A percentile compares a stretch with the other conserved stretches of the same genome.
These are phyloP conservation scores for Leccinum pachyderme DNA, from an alignment of 1,284 basidiomycete genomes.

Conservation along the genomic window DNA sequence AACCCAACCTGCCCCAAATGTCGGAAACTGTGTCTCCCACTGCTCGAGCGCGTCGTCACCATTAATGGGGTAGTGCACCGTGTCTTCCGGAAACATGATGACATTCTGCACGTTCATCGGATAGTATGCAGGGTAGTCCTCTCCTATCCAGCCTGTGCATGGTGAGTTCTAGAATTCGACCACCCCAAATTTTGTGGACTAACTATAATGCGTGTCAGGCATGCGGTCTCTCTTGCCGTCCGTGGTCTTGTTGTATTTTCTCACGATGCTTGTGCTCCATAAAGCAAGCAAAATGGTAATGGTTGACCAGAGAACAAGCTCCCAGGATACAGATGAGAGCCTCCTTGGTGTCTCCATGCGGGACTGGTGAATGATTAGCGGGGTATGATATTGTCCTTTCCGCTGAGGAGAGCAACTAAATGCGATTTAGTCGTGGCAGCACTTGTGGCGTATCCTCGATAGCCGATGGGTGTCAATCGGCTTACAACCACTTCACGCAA, in stretches of 20 bases:
- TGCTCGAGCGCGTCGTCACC: constrained; percentile 22
- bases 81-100: constrained; percentile 29
- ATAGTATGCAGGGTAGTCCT: constrained; percentile 29
- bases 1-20: constrained; percentile 23
- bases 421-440: neutral
- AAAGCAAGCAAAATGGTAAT: constrained; percentile 19
- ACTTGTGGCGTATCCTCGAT: constrained; percentile 2
- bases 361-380: neutral
- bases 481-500: neutral
- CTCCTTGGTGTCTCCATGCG: constrained; percentile 15
- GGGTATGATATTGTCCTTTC: neutral
- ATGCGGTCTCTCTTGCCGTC: neutral
- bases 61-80: constrained; percentile 27
- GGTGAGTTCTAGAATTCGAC: constrained; percentile 8
- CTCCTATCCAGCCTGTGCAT: constrained; percentile 24
- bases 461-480: constrained; percentile 1
- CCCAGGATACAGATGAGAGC: constrained; percentile 6
- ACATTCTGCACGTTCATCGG: constrained; percentile 22
- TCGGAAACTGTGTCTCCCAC: constrained; percentile 27
- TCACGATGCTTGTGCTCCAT: constrained; percentile 19
- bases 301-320: constrained; percentile 24
- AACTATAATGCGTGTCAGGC: constrained; percentile 17
- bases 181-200: constrained; percentile 3
- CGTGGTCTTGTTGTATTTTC: neutral
- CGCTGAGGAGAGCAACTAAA: neutral